Evolutionary conservation across 139 green algal genomes (phyloP).

Genomic region (Micractinium sp.): DNA sequence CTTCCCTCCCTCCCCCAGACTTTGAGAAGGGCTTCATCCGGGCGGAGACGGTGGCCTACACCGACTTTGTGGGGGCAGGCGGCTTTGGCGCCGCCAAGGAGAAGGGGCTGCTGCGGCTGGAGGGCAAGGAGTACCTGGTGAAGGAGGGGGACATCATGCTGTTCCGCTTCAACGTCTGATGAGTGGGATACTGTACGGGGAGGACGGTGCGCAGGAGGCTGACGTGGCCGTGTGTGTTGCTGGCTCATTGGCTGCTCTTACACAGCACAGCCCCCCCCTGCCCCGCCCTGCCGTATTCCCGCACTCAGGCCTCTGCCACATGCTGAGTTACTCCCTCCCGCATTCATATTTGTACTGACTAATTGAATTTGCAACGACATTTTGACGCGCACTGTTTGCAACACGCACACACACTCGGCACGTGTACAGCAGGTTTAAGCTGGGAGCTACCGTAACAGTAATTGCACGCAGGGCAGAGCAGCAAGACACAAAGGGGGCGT

Average conservation of each 20-base stretch:
- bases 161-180: slow-evolving; percentile 36
- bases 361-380: too few relatives aligned
- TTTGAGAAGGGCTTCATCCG: slow-evolving; percentile 97
- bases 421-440: too few relatives aligned
- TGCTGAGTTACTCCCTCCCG: background rate
- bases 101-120: slow-evolving; percentile 81
- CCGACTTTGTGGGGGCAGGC: slow-evolving; percentile 76
- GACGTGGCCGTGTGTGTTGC: too few relatives aligned
- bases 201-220: too few relatives aligned
- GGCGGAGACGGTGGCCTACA: slow-evolving; percentile 88
- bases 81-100: slow-evolving; percentile 74
- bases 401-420: too few relatives aligned
- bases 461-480: too few relatives aligned
- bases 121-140: slow-evolving; percentile 99
- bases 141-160: slow-evolving; percentile 89
- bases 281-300: background rate
- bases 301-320: background rate
- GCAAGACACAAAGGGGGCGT: too few relatives aligned
- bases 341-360: background rate
- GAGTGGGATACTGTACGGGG: too few relatives aligned
- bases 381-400: too few relatives aligned
- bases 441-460: too few relatives aligned
- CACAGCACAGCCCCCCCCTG: background rate
- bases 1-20: slow-evolving; percentile 46
- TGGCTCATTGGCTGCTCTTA: background rate